Conservation (phyloP, 345 rosid species). For the Isatis tinctoria region DNA sequence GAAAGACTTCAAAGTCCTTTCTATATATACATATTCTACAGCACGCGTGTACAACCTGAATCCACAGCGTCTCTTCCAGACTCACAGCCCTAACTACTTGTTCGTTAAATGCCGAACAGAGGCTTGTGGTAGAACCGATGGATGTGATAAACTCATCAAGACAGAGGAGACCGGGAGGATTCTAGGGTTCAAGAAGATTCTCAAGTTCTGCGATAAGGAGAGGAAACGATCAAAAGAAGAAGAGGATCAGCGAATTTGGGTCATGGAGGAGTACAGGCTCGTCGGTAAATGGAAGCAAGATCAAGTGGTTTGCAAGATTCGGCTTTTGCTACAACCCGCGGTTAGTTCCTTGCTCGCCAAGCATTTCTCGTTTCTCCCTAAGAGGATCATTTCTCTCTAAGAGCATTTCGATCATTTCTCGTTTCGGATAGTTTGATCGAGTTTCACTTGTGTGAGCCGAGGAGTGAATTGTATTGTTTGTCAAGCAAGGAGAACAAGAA, state of each 20-base stretch:
- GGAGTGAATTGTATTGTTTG: too few relatives aligned
- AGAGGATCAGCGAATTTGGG: background rate
- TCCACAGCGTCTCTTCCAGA: background rate
- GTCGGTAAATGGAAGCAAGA: background rate
- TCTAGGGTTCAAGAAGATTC: background rate
- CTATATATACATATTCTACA: too few relatives aligned
- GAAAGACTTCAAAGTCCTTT: too few relatives aligned
- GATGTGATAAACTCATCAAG: background rate
- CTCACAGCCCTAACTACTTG: background rate
- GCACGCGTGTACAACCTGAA: background rate
- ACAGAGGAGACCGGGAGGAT: background rate
- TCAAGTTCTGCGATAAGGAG: background rate
- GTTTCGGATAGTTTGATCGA: too few relatives aligned
- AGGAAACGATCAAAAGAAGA: background rate
- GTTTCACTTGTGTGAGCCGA: too few relatives aligned
- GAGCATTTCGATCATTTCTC: too few relatives aligned
- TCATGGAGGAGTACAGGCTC: background rate
- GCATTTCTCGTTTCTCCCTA: background rate
- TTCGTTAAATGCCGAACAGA: background rate
- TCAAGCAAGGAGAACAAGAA: too few relatives aligned
- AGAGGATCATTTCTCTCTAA: background rate
- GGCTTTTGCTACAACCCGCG: background rate
- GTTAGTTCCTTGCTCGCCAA: background rate
- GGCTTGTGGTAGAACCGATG: background rate
- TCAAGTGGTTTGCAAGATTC: background rate